Evolutionary conservation across 495 filamentous ascomycete genomes (phyloP).

Genomic region (Amniculicola lignicola): DNA sequence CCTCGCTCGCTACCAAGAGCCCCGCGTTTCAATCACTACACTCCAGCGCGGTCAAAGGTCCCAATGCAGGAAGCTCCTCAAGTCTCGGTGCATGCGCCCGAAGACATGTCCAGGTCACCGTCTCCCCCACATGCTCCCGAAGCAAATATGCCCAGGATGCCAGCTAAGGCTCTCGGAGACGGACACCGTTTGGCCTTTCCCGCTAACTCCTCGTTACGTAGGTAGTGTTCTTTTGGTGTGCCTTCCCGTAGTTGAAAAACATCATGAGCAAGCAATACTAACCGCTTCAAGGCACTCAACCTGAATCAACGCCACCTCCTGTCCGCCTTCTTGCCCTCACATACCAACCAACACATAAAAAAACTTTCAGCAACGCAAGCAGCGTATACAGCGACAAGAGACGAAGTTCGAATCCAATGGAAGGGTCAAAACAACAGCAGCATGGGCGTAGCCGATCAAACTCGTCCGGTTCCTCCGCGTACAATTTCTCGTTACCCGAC

Average conservation of each 20-base stretch:
- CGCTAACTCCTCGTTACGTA: slow-evolving; percentile 20
- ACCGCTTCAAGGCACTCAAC: slow-evolving; percentile 9
- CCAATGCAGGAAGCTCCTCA: slow-evolving; percentile 15
- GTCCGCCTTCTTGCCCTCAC: slow-evolving; percentile 15
- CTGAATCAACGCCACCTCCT: slow-evolving; percentile 6
- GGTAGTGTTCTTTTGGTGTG: slow-evolving; percentile 25
- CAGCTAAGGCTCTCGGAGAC: not conserved
- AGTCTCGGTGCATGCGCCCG: slow-evolving; percentile 7
- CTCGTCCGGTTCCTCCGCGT: slow-evolving; percentile 11
- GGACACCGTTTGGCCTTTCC: slow-evolving; percentile 15
- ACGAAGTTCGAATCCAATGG: not conserved
- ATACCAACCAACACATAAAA: slow-evolving; percentile 27
- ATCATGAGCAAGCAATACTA: slow-evolving; percentile 17
- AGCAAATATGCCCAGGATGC: slow-evolving; percentile 21
- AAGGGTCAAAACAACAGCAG: no score
- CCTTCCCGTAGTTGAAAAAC: not conserved
- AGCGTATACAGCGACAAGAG: slow-evolving; percentile 29
- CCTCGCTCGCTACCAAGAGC: slow-evolving; percentile 22
- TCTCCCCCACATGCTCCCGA: slow-evolving; percentile 11
- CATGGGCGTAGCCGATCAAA: slow-evolving; percentile 8
- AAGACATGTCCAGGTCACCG: slow-evolving; percentile 13
- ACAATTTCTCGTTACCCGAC: slow-evolving; percentile 24
- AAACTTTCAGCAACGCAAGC: slow-evolving; percentile 25
- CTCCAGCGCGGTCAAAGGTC: slow-evolving; percentile 19
- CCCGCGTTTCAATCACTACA: slow-evolving; percentile 22